Evolutionary conservation across 768 basidiomycete genomes (phyloP).

Genomic region (Tubosaeta sp.): DNA sequence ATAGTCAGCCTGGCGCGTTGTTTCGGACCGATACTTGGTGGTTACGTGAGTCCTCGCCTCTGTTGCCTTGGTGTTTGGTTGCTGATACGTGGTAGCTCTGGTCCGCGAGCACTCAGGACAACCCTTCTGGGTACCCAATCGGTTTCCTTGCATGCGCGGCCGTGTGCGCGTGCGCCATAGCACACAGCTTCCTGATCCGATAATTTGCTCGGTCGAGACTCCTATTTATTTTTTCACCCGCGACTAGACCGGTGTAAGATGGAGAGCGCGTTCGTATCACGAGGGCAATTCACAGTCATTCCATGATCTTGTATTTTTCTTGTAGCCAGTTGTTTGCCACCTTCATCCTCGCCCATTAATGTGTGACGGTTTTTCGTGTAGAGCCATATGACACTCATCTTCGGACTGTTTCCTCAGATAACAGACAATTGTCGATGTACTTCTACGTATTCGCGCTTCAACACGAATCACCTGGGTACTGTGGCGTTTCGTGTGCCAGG

Average conservation of each 20-base stretch:
- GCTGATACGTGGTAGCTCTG: constrained; percentile 49
- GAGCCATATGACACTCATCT: not conserved
- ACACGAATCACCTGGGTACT: too few relatives aligned
- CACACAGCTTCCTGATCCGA: constrained; percentile 73
- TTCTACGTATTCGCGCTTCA: not conserved
- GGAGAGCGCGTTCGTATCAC: not conserved
- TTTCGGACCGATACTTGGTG: constrained; percentile 80
- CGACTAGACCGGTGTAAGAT: not conserved
- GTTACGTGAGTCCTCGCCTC: constrained; percentile 48
- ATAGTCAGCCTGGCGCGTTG: constrained; percentile 92
- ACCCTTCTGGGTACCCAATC: constrained; percentile 67
- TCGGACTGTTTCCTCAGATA: not conserved
- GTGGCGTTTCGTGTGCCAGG: too few relatives aligned
- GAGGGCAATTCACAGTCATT: not conserved
- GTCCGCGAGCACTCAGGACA: constrained; percentile 63
- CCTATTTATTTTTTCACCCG: not conserved
- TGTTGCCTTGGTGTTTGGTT: not conserved
- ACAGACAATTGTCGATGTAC: not conserved
- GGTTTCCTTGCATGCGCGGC: constrained; percentile 67
- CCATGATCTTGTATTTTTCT: not conserved
- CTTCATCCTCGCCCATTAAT: not conserved
- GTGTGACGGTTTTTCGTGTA: not conserved
- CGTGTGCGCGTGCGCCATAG: constrained; percentile 57
- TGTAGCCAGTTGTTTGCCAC: not conserved
- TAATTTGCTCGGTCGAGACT: constrained; percentile 45